Conservation (phyloP, 768 basidiomycete genomes). For the Tricholoma saponaceum region DNA sequence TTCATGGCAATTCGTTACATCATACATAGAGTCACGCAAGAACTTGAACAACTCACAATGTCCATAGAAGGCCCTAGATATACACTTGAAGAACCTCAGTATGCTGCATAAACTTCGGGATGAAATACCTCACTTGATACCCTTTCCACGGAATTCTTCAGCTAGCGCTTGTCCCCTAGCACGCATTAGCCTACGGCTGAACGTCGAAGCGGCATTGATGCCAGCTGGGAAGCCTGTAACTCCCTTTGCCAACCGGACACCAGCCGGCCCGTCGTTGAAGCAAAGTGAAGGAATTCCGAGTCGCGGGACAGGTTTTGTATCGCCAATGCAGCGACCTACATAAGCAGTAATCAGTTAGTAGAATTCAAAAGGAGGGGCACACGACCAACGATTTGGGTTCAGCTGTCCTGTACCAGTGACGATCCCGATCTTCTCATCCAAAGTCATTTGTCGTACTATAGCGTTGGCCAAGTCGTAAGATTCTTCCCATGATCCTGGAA, state of each 20-base stretch:
- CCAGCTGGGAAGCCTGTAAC: conserved; percentile 56
- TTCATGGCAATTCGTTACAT: conserved; percentile 9
- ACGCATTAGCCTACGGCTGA: conserved; percentile 60
- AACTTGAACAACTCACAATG: conserved; percentile 40
- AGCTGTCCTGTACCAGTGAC: conserved; percentile 44
- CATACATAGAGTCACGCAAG: not conserved
- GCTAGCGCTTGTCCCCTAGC: conserved; percentile 60
- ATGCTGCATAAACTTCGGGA: not conserved
- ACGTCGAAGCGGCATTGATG: conserved; percentile 48
- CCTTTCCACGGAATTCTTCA: conserved; percentile 66
- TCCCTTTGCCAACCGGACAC: conserved; percentile 36
- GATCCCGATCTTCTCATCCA: conserved; percentile 43
- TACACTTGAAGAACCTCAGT: conserved; percentile 23
- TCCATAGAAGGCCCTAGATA: conserved; percentile 53
- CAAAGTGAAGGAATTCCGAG: conserved; percentile 43
- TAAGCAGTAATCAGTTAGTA: not conserved
- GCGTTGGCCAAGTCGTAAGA: conserved; percentile 34
- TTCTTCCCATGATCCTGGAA: conserved; percentile 44
- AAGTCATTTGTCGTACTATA: conserved; percentile 34
- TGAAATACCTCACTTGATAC: conserved; percentile 38
- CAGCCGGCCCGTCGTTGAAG: conserved; percentile 47
- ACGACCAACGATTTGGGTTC: conserved; percentile 28
- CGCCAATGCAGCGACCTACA: conserved; percentile 44
- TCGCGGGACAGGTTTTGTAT: conserved; percentile 37
- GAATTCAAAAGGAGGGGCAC: no score